Evolutionary conservation across 345 rosid genomes (phyloP).

Genomic region (Hibiscus trionum): DNA sequence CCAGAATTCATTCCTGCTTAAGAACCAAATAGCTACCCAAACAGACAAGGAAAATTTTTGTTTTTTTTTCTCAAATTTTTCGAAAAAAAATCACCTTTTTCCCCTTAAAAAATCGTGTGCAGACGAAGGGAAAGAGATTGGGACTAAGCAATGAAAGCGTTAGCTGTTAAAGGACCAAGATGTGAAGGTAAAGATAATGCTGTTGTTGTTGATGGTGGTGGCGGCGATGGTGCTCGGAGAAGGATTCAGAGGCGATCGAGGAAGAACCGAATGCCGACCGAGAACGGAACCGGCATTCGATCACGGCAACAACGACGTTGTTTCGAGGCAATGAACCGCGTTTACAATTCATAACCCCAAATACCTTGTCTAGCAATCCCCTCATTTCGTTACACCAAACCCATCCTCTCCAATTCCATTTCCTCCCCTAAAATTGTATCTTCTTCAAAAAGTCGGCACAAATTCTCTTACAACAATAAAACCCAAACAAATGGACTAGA

Average conservation of each 20-base stretch:
- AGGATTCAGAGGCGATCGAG: conserved; percentile 44
- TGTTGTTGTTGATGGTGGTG: not conserved
- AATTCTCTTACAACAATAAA: not conserved
- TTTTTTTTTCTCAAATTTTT: too few relatives aligned
- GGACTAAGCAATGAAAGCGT: not conserved
- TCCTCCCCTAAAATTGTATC: not conserved
- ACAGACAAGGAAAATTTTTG: conserved; percentile 6
- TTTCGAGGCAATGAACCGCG: conserved; percentile 30
- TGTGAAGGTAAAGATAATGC: conserved; percentile 11
- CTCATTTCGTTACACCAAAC: conserved; percentile 26
- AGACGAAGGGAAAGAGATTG: not conserved
- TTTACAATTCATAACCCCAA: conserved; percentile 31
- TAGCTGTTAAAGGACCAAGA: not conserved
- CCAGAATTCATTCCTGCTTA: conserved; percentile 23
- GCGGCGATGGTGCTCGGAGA: conserved; percentile 27
- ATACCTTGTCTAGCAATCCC: not conserved
- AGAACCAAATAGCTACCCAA: conserved; percentile 28
- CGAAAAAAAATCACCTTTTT: not conserved
- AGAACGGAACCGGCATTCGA: conserved; percentile 54
- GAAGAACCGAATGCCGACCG: conserved; percentile 57
- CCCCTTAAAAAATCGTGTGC: not conserved
- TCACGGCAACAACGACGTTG: conserved; percentile 12
- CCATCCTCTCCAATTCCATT: conserved; percentile 13
- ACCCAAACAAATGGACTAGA: not conserved
- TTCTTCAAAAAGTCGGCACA: not conserved